Base-by-base conservation (phyloP, 192 early-diverging fungal genomes). In the Jimgerdemannia flammicorona region DNA sequence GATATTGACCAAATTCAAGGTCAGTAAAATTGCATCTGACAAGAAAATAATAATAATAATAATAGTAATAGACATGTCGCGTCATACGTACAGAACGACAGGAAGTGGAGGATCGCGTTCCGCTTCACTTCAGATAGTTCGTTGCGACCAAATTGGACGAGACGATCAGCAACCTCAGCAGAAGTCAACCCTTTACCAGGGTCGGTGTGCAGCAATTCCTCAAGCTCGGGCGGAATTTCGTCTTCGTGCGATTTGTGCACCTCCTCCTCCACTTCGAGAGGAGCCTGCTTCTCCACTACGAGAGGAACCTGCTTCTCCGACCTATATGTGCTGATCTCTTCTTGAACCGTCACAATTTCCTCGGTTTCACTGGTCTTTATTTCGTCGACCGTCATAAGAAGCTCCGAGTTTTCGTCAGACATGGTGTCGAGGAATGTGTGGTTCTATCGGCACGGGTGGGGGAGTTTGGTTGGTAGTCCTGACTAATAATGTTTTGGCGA, bases 41-140 rank as follows among this genome's bases (percentile, higher is more conserved):
- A 29, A 29, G 29, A 29, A 29, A 29, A 29, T 29, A 29, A 29
- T 29, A 29, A 29, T 29, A 29, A 29, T 29, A 29, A 29, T 29
- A 29, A 29, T 29, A 29, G 1, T 29, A 29, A 29, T 14, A 14
- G 73, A 92, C 0, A 59, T 14, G 6, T 14, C 8, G 49, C 14
- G 6, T 59, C 8, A 59, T 59, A 59, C 49, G 49, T 59, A 59
- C 49, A 96, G 79, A 94, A 96, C 14, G 88, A 84, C 44, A 95
- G 77, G 79, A 96, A 95, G 83, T 95, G 94, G 76, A 95, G 85
- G 64, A 94, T 72, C 6, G 93, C 92, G 77, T 93, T 95, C 17
- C 86, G 90, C 83, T 92, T 95, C 77, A 91, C 87, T 78, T 97
- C 95, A 9, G 91, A 80, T 42, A 92, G 84, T 76, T 93, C 93